A percentile compares a stretch with the other conserved stretches of the same genome.
These are phyloP conservation scores for Ogataea pilisensis DNA, from an alignment of 805 yeast genomes.

Conservation along the genomic window DNA sequence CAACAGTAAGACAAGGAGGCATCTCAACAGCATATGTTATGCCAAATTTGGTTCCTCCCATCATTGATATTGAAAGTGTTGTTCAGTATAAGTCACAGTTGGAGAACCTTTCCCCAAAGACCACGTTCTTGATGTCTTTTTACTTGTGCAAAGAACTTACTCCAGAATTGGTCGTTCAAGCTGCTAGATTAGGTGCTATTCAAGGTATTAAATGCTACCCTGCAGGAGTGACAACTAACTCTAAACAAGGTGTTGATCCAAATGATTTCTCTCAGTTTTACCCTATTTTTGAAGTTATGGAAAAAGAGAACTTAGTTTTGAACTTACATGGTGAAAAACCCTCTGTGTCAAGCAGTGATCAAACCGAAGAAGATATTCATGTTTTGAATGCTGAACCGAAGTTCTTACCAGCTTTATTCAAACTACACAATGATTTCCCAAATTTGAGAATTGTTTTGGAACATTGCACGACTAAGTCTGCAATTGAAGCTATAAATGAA, in stretches of 20 bases:
- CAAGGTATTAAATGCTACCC: constrained; percentile 96
- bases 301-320: constrained; percentile 68
- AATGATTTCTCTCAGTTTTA: constrained; percentile 86
- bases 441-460: constrained; percentile 81
- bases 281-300: constrained; percentile 87
- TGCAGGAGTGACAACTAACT: constrained; percentile 99
- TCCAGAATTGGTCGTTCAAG: constrained; percentile 78
- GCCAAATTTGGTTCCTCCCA: constrained; percentile 96
- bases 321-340: constrained; percentile 98
- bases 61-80: constrained; percentile 72
- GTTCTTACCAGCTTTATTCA: constrained; percentile 82
- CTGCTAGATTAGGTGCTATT: constrained; percentile 64
- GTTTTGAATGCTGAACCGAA: constrained; percentile 91
- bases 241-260: constrained; percentile 86
- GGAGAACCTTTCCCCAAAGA: constrained; percentile 65
- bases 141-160: constrained; percentile 76
- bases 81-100: constrained; percentile 62
- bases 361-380: constrained; percentile 64
- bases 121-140: constrained; percentile 89
- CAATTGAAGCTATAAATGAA: constrained; percentile 68
- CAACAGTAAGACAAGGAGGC: constrained; percentile 89
- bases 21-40: constrained; percentile 85
- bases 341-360: constrained; percentile 35
- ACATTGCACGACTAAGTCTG: constrained; percentile 91
- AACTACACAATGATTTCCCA: constrained; percentile 81